Conservation (phyloP, 177 flowering plant species). For the Vitis hybrid region DNA sequence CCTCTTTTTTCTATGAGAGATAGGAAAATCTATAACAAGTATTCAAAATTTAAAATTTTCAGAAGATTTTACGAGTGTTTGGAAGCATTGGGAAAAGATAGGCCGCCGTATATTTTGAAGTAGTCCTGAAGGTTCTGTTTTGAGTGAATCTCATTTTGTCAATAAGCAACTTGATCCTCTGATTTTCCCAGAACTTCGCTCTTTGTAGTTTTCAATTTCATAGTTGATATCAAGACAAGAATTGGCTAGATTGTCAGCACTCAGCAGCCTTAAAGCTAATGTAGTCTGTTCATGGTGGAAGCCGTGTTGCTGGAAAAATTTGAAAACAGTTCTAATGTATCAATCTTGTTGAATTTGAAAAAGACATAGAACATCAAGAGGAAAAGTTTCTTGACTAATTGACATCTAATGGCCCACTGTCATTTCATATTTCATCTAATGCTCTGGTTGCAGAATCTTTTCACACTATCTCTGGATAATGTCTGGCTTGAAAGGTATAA, state of each 20-base stretch:
- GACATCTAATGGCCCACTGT: background rate
- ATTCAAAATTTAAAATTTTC: background rate
- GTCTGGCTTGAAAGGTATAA: no score
- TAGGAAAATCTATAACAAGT: background rate
- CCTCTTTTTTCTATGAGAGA: background rate
- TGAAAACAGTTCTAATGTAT: background rate
- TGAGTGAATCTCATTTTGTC: no score
- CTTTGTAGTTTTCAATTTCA: background rate
- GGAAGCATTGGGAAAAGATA: no score
- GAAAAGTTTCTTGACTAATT: background rate
- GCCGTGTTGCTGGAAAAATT: background rate
- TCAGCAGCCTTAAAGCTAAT: background rate
- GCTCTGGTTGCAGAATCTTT: no score
- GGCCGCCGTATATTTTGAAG: no score
- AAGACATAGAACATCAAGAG: background rate
- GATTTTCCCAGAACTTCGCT: background rate
- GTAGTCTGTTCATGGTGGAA: background rate
- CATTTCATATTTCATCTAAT: no score
- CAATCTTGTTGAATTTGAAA: background rate
- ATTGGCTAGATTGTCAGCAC: no score
- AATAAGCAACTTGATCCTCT: no score
- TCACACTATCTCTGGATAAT: no score
- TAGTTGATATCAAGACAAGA: background rate
- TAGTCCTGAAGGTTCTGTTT: no score
- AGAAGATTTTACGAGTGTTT: background rate